These are phyloP conservation scores for Calonectria multiphialidica DNA, from an alignment of 2,329 filamentous ascomycete genomes.

Conservation along the genomic window DNA sequence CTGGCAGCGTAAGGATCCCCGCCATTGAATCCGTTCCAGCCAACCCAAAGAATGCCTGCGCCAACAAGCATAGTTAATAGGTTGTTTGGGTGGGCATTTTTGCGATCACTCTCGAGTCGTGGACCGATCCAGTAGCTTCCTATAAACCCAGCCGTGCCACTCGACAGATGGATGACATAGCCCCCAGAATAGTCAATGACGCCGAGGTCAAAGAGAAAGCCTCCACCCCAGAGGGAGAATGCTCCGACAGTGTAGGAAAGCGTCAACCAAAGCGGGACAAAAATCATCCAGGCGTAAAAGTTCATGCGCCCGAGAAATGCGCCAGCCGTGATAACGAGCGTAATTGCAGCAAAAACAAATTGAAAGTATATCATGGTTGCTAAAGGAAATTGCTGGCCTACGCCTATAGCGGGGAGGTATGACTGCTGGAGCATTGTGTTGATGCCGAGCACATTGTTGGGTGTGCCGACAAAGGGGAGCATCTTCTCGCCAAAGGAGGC, in stretches of 20 bases:
- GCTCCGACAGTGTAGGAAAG: slow-evolving; percentile 26
- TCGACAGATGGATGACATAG: slow-evolving; percentile 28
- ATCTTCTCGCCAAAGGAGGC: slow-evolving; percentile 27
- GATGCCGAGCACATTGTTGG: slow-evolving; percentile 25
- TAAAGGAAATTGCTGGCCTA: slow-evolving; percentile 25
- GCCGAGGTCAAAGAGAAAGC: slow-evolving; percentile 24
- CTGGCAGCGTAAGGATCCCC: slow-evolving; percentile 27
- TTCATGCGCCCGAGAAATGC: slow-evolving; percentile 30
- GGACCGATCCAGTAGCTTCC: slow-evolving; percentile 28
- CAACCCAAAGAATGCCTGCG: slow-evolving; percentile 26
- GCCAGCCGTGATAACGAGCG: slow-evolving; percentile 23
- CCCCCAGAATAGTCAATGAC: slow-evolving; percentile 29
- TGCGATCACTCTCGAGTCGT: slow-evolving; percentile 16
- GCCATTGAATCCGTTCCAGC: slow-evolving; percentile 31
- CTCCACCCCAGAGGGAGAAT: slow-evolving; percentile 27
- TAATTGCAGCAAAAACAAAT: slow-evolving; percentile 30
- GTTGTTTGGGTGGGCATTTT: slow-evolving; percentile 19
- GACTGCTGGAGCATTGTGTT: slow-evolving; percentile 25
- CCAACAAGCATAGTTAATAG: slow-evolving; percentile 19
- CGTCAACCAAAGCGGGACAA: slow-evolving; percentile 25
- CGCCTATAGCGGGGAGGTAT: slow-evolving; percentile 23
- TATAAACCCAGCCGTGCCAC: slow-evolving; percentile 26
- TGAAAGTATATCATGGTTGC: slow-evolving; percentile 30
- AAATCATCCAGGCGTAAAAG: slow-evolving; percentile 28
- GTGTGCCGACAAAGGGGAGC: slow-evolving; percentile 24